Evolutionary conservation across 495 filamentous ascomycete species (phyloP).

Genomic region (Choiromyces venosus): DNA sequence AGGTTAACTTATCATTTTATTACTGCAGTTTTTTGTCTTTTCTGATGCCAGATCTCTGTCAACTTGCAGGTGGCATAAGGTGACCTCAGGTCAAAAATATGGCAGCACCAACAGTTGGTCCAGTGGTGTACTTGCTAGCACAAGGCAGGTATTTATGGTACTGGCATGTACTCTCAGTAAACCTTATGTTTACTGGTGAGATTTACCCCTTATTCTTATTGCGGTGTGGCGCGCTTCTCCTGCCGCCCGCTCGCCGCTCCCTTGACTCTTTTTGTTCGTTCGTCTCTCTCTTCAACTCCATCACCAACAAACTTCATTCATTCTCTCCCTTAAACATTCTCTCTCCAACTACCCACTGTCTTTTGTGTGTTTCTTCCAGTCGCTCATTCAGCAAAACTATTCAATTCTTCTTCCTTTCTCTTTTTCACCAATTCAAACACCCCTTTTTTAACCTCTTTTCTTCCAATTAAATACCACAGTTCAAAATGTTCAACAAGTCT

Average conservation of each 20-base stretch:
- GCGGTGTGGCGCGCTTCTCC: background rate
- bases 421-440: background rate
- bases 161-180: background rate
- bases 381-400: background rate
- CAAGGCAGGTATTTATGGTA: background rate
- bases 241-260: background rate
- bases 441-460: background rate
- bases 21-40: no score
- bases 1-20: no score
- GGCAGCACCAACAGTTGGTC: no score
- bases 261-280: no score
- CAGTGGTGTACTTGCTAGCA: no score
- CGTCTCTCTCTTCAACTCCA: background rate
- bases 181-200: background rate
- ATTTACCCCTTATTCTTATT: background rate
- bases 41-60: no score
- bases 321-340: background rate
- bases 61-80: no score
- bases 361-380: background rate
- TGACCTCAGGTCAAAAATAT: no score
- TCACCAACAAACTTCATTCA: background rate
- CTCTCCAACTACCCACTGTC: background rate
- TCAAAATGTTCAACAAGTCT: conserved; percentile 15
- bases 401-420: background rate
- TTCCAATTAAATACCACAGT: background rate